Conservation (phyloP, 805 yeast genomes). For the Myxozyma neotropica region DNA sequence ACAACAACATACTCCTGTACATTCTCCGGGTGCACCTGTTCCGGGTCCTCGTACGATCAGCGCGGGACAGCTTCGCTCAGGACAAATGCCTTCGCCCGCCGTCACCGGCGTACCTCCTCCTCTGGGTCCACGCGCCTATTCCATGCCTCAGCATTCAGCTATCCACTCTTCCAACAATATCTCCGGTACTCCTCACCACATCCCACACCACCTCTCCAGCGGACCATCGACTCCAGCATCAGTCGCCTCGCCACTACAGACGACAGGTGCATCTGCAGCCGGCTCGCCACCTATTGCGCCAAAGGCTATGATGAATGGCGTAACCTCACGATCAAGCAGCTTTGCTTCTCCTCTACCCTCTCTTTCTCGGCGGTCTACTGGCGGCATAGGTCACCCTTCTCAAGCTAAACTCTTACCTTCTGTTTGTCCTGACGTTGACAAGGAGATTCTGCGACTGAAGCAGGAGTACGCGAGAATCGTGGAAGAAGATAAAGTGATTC, state of each 20-base stretch:
- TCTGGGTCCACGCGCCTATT: constrained; percentile 18
- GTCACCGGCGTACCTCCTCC: constrained; percentile 9
- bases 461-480: constrained; percentile 22
- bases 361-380: neutral
- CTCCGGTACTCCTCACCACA: neutral
- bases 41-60: neutral
- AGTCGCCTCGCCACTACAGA: neutral
- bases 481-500: constrained; percentile 13
- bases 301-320: constrained; percentile 26
- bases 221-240: neutral
- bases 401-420: constrained; percentile 26
- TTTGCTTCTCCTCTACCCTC: constrained; percentile 1
- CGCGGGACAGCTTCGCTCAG: neutral
- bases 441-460: constrained; percentile 20
- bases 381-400: constrained; percentile 1
- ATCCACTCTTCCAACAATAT: neutral
- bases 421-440: constrained; percentile 25
- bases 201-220: constrained; percentile 6
- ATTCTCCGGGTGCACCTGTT: too few species aligned
- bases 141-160: constrained; percentile 7
- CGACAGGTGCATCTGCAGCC: neutral
- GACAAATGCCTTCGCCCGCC: neutral
- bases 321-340: constrained; percentile 5
- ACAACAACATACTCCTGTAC: constrained; percentile 8
- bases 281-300: constrained; percentile 28